Evolutionary conservation across 768 basidiomycete genomes (phyloP), one percentile per base, ranked within the genome.

Genomic region (Pholiota conissans): DNA sequence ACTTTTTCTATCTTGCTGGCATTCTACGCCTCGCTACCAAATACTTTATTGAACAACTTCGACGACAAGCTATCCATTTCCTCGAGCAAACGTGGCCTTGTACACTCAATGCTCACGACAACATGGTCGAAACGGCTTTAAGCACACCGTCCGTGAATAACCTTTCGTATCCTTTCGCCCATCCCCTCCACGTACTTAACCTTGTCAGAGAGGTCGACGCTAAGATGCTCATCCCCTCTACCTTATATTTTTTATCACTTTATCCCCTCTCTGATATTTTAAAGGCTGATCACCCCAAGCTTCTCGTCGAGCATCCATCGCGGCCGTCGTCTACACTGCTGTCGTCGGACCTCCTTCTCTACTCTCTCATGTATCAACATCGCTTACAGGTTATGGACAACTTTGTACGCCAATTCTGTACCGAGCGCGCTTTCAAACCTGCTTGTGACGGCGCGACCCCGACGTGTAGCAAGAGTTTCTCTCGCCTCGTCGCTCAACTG

Each of bases 11-110:
- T 58, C 68, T 83, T n/a, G 79, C 83, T 29, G 81, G 83, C 5
- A 79, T 86, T 39, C 70, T 87, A 14, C 83, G 84, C 18, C 70
- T 87, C 11, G 66, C 84, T 10, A 84, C 80, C 28, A 87, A 87
- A 61, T 87, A 87, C 55, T 80, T 85, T 63, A 78, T 86, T 30
- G 63, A 70, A 5, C 74, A 77, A 49, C 75, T 85, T 5, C 80
- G 84, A n/a, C 63, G 65, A n/a, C 74, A 80, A 58, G 81, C 80
- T 32, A 79, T 85, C 52, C 71, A 70, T 49, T 73, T 77, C 54
- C 75, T 87, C 13, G 67, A 74, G 13, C 66, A 75, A 55, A 82
- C 77, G 1, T 87, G 84, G 85, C 69, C 79, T 10, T 69, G 76
- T 47, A 83, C 83, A 3, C 74, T 87, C 3, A 68, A 74, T 35